These are phyloP conservation scores for Candida yuanshanica DNA, from an alignment of 805 yeast genomes.

Conservation along the genomic window DNA sequence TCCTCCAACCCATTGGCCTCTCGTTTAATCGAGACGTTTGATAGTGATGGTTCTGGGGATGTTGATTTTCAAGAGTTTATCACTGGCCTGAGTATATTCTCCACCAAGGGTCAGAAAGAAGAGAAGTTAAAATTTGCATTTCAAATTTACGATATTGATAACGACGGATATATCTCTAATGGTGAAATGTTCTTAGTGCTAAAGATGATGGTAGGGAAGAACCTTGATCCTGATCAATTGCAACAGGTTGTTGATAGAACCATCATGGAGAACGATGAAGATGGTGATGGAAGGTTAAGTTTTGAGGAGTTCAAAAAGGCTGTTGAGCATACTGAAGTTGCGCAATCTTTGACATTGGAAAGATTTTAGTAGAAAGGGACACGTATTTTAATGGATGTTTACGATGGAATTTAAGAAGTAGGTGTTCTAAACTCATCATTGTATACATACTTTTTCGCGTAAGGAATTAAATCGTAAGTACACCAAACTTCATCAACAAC, in stretches of 20 bases:
- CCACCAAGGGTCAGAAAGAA: constrained; percentile 71
- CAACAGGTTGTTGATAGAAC: constrained; percentile 98
- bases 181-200: constrained; percentile 91
- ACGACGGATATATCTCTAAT: constrained; percentile 91
- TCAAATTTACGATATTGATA: constrained; percentile 90
- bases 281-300: constrained; percentile 80
- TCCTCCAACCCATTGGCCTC: constrained; percentile 84
- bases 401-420: not conserved
- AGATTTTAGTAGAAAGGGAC: constrained; percentile 25
- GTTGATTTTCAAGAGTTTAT: constrained; percentile 96
- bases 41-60: constrained; percentile 85
- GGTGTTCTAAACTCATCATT: not conserved
- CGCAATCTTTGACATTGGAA: constrained; percentile 52
- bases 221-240: constrained; percentile 76
- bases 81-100: constrained; percentile 78
- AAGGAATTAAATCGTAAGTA: too few relatives aligned
- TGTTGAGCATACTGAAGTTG: constrained; percentile 48
- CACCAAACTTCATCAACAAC: too few relatives aligned
- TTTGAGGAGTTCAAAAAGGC: constrained; percentile 83
- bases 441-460: too few relatives aligned
- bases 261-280: constrained; percentile 84
- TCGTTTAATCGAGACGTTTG: constrained; percentile 90
- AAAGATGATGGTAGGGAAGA: constrained; percentile 95
- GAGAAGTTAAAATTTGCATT: constrained; percentile 88
- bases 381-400: not conserved